Base-by-base conservation (phyloP, 2,329 filamentous ascomycete species). In the Microdochium paspali region DNA sequence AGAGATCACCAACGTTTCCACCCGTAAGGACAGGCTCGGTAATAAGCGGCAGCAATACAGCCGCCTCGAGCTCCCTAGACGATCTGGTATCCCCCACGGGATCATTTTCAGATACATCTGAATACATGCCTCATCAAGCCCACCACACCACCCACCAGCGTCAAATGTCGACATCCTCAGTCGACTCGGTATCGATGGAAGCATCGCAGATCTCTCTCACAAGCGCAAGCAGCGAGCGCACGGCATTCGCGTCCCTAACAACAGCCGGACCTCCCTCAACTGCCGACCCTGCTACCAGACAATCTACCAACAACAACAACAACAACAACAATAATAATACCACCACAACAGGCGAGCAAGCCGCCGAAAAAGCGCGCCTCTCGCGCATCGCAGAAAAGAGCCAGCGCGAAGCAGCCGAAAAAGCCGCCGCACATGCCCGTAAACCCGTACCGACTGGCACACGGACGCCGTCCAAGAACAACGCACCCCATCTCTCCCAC, bases 291-390 rank as follows among this genome's bases (percentile, higher is more conserved):
- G 45, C 50, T 3, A 44, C 40, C 23, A 46, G 48, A n/a, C 45
- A 42, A 42, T 39, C 46, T 39, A 35, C 31, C 10, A 15, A 9
- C 31, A n/a, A 13, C 6, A n/a, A 13, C 6, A n/a, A 35, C 31
- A 6, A 35, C 31, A 6, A 50, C 57, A 30, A 62, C 62, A 4
- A n/a, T n/a, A n/a, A n/a, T n/a, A n/a, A n/a, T n/a, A n/a, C n/a
- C n/a, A n/a, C n/a, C n/a, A 71, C 72, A n/a, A 67, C 71, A 2
- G 72, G 71, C 48, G 75, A 81, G 54, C 72, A 76, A 54, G 74
- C 73, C 2, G 79, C 79, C 31, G 79, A 83, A 56, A 71, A 74
- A 52, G 79, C 79, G n/a, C 77, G 80, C 24, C 71, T 81, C 3
- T 73, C 75, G 48, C 75, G 80, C 46, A 73, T 82, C 44, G 76